phyloP scores from a whole-genome alignment of 2,329 filamentous ascomycete species.

The Chaetomium sp. region DNA sequence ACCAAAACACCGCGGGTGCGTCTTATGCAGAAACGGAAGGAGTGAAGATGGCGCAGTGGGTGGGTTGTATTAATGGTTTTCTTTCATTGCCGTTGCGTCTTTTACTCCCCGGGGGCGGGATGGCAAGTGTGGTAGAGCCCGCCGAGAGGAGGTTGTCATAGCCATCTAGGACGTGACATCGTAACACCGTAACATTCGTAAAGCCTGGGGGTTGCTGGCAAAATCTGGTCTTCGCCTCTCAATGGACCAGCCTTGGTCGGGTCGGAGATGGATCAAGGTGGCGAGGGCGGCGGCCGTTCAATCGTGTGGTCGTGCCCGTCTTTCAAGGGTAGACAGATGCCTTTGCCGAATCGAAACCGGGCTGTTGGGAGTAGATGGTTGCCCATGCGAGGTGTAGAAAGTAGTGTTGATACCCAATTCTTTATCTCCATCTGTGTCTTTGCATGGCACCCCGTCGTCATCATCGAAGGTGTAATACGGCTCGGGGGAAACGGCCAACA shows the following conservation, averaged over 20 bases:
- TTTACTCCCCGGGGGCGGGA: conserved; percentile 19
- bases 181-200: conserved; percentile 39
- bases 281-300: conserved; percentile 6
- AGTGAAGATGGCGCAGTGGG: neutral
- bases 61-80: conserved; percentile 18
- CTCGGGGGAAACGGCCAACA: conserved; percentile 11
- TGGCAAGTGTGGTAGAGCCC: conserved; percentile 15
- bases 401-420: conserved; percentile 34
- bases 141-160: conserved; percentile 34
- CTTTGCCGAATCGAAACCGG: conserved; percentile 19
- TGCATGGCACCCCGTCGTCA: conserved; percentile 30
- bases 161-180: conserved; percentile 38
- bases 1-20: neutral
- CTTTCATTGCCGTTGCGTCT: conserved; percentile 25
- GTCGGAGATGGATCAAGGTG: neutral
- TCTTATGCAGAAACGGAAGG: neutral
- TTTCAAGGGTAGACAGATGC: conserved; percentile 4
- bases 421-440: conserved; percentile 32
- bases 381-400: conserved; percentile 36
- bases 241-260: neutral
- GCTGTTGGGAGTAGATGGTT: conserved; percentile 33
- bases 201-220: conserved; percentile 26
- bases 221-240: conserved; percentile 11
- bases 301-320: conserved; percentile 4
- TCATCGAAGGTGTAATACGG: conserved; percentile 31